Evolutionary conservation across 1,284 basidiomycete species (phyloP), one percentile per base, ranked within the genome.

Genomic region (Phellinidium pouzarii): DNA sequence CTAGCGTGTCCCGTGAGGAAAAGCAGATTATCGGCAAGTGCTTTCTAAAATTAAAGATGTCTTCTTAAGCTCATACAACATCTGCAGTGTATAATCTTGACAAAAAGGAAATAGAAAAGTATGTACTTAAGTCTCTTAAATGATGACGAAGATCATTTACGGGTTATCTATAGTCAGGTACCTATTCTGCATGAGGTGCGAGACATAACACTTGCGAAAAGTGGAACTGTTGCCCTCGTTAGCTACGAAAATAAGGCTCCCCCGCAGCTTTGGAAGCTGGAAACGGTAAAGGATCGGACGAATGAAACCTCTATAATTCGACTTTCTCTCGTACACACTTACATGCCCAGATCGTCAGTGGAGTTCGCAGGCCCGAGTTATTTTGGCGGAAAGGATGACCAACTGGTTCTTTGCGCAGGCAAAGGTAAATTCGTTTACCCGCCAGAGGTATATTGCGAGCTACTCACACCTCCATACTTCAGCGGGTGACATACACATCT

Each of bases 401-500:
- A 89, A 59, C 71, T 89, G 48, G 79, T 90, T 11, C 68, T 90
- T 9, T 88, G 86, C 61, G 83, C 82, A 43, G 80, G 82, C 9
- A 88, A 90, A 77, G 74, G 87, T 81, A 47, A 53, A 64, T 55
- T 9, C 4, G 42, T 34, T 23, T 5, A 14, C 23, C n/a, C n/a
- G 26, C 31, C 23, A 12, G 12, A 29, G 36, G 20, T 31, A 14
- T 5, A n/a, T 26, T 20, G 12, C 9, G 7, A 25, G 17, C 7
- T 31, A 36, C 26, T 44, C n/a, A 44, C 45, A 14, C 44, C 14
- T 36, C 58, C 14, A 55, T 36, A 38, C 14, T 54, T n/a, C 52
- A 88, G 87, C 76, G 57, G 87, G 87, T 1, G 84, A 88, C 60
- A 80, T 90, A 26, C 82, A 87, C 60, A 85, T 90, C n/a, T 90